Conservation (phyloP, 164 flowering plant species). For the Macadamia tetraphylla region DNA sequence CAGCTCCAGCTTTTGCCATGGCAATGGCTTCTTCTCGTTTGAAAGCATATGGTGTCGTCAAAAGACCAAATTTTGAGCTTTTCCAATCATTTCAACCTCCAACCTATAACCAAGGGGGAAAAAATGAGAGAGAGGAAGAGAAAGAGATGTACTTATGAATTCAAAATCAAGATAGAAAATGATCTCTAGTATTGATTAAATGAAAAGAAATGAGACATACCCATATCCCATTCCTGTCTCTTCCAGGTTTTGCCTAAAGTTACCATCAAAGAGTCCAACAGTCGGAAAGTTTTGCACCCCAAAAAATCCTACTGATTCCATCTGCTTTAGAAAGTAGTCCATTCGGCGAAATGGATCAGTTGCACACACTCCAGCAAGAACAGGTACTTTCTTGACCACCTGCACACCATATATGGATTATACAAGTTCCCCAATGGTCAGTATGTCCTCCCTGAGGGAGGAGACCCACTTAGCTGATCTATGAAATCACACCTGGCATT, state of each 20-base stretch:
- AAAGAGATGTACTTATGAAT: not conserved
- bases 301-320: constrained; percentile 76
- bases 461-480: too few species aligned
- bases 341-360: constrained; percentile 95
- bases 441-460: too few species aligned
- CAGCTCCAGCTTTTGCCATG: constrained; percentile 98
- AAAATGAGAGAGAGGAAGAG: not conserved
- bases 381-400: constrained; percentile 87
- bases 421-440: too few species aligned
- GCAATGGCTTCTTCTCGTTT: constrained; percentile 64
- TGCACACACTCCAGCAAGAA: constrained; percentile 95
- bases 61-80: constrained; percentile 82
- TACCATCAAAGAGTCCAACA: constrained; percentile 93
- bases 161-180: not conserved
- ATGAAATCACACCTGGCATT: too few species aligned
- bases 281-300: constrained; percentile 98
- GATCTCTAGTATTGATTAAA: not conserved
- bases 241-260: constrained; percentile 92
- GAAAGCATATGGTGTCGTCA: constrained; percentile 97
- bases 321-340: constrained; percentile 74
- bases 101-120: constrained; percentile 42
- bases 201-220: constrained; percentile 26
- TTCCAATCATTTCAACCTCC: constrained; percentile 89
- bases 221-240: constrained; percentile 99
- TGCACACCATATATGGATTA: constrained; percentile 13